Percentiles rank a stretch among this genome's conserved stretches.
These are phyloP conservation scores for California macrophylla DNA, from an alignment of 441 rosid species.

Conservation along the genomic window DNA sequence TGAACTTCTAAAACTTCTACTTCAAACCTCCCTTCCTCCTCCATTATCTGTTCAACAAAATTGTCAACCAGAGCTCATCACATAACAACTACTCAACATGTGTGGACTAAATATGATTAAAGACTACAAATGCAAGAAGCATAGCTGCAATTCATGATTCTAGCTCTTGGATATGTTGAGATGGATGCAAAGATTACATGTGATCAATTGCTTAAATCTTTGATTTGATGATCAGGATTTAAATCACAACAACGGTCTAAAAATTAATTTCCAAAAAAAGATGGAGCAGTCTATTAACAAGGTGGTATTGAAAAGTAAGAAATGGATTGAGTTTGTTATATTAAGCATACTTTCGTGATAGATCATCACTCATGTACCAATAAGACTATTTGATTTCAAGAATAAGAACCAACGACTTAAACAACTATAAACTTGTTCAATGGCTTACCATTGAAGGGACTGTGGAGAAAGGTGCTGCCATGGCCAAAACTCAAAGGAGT, in stretches of 20 bases:
- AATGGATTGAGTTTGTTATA: too few species aligned
- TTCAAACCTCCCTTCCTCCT: constrained; percentile 82
- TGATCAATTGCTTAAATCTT: too few species aligned
- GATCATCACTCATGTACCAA: too few species aligned
- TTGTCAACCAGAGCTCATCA: not conserved
- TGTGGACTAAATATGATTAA: not conserved
- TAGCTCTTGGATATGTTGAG: too few species aligned
- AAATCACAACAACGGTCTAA: too few species aligned
- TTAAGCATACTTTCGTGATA: not conserved
- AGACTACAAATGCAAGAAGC: too few species aligned
- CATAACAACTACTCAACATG: not conserved
- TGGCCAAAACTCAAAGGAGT: constrained; percentile 36
- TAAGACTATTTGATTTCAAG: not conserved
- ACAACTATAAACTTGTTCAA: not conserved
- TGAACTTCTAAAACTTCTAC: constrained; percentile 84
- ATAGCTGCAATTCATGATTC: too few species aligned
- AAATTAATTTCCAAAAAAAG: too few species aligned
- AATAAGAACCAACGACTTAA: not conserved
- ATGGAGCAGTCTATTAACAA: too few species aligned
- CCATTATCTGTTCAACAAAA: constrained; percentile 41
- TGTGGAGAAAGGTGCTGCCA: constrained; percentile 73
- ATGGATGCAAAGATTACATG: too few species aligned
- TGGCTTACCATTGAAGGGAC: constrained; percentile 70
- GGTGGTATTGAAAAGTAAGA: too few species aligned
- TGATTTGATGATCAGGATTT: too few species aligned